A percentile compares a stretch with the other conserved stretches of the same genome.
Conservation (phyloP, 139 green algal species). For the Picochlorum sp. region DNA sequence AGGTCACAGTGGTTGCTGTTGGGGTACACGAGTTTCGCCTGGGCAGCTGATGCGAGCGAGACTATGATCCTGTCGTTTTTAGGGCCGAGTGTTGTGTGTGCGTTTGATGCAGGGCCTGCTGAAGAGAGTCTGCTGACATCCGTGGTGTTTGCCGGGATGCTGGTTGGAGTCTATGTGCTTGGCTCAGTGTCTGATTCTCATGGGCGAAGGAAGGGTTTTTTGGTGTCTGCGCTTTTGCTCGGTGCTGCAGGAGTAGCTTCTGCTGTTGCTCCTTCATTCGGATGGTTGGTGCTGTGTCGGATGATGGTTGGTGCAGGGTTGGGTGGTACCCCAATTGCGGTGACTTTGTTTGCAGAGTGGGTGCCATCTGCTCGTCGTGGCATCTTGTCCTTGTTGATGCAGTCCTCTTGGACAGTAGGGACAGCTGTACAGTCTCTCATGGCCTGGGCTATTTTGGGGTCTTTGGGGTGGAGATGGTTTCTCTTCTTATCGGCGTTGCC, state of each 20-base stretch:
- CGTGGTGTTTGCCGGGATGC: conserved; percentile 64
- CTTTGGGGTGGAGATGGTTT: conserved; percentile 58
- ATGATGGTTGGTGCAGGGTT: conserved; percentile 55
- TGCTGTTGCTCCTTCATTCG: conserved; percentile 47
- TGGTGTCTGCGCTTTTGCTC: conserved; percentile 40
- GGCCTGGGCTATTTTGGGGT: conserved; percentile 60
- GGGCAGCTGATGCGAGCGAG: conserved; percentile 77
- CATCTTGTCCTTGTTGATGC: conserved; percentile 46
- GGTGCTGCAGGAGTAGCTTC: conserved; percentile 39
- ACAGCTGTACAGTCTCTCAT: conserved; percentile 52
- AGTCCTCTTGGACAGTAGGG: conserved; percentile 67
- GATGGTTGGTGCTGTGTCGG: conserved; percentile 37
- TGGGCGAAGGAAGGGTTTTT: conserved; percentile 43
- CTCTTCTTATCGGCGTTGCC: conserved; percentile 41
- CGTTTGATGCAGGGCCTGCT: conserved; percentile 26
- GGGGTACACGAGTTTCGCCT: conserved; percentile 57
- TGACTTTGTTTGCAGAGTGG: conserved; percentile 65
- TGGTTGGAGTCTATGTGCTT: conserved; percentile 58
- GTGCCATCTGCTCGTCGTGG: conserved; percentile 44
- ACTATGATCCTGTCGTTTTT: conserved; percentile 78
- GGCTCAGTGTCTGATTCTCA: conserved; percentile 47
- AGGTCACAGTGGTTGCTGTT: conserved; percentile 53
- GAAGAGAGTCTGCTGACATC: conserved; percentile 50
- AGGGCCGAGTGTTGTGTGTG: conserved; percentile 49
- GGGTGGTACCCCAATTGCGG: conserved; percentile 56